These are phyloP conservation scores for Ochromonas danica DNA, from an alignment of 108 stramenopile species.

Conservation along the genomic window DNA sequence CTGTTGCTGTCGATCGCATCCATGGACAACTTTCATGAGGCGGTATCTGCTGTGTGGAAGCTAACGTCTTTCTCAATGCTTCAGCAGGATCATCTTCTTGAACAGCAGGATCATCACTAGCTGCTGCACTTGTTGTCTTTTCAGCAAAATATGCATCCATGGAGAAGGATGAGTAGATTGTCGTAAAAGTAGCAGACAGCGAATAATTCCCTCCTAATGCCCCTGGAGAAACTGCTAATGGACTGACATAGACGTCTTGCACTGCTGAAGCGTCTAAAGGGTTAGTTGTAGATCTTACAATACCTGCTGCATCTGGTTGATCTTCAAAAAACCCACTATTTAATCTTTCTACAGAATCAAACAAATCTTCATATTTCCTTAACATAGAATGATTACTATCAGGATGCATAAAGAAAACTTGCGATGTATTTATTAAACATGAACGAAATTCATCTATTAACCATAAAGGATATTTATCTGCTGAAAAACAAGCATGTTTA, in stretches of 20 bases:
- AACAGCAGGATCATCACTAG: too few relatives aligned
- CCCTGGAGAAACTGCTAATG: too few relatives aligned
- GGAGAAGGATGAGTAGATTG: too few relatives aligned
- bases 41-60: too few relatives aligned
- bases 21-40: neutral
- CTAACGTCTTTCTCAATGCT: too few relatives aligned
- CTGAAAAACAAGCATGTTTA: constrained; percentile 34
- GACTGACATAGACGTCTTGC: neutral
- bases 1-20: neutral
- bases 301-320: neutral
- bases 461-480: constrained; percentile 42
- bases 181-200: too few relatives aligned
- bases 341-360: neutral
- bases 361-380: neutral
- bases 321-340: neutral
- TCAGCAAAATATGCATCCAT: too few relatives aligned
- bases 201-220: too few relatives aligned
- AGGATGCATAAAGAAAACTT: neutral
- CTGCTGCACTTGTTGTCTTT: too few relatives aligned
- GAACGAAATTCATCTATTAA: constrained; percentile 35
- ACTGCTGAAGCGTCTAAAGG: neutral
- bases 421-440: neutral
- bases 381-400: neutral
- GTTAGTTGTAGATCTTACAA: neutral
- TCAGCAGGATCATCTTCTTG: too few relatives aligned